Evolutionary conservation across 2,329 filamentous ascomycete species (phyloP).

Genomic region (Graphilbum fragrans): DNA sequence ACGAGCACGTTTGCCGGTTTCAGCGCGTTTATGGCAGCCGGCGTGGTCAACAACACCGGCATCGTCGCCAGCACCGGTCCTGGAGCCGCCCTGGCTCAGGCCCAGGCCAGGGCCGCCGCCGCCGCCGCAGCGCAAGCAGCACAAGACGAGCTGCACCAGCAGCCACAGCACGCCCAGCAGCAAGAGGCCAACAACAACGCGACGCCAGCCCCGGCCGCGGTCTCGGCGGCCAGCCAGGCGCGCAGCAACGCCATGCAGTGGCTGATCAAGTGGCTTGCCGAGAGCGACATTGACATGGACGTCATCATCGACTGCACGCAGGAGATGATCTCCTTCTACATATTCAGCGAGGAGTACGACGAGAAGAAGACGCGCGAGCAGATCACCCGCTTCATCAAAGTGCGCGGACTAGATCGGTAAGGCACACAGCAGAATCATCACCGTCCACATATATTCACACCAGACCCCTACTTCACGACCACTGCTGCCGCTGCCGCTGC

Average conservation of each 20-base stretch:
- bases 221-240: constrained; percentile 5
- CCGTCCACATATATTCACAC: not conserved
- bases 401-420: constrained; percentile 41
- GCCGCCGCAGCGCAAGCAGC: not conserved
- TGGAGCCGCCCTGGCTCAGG: constrained; percentile 6
- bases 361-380: constrained; percentile 47
- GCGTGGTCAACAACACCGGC: not conserved
- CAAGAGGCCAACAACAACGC: not conserved
- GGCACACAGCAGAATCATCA: not conserved
- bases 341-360: constrained; percentile 50
- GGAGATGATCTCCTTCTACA: constrained; percentile 83
- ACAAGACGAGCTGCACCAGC: constrained; percentile 4
- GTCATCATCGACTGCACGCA: constrained; percentile 82
- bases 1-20: constrained; percentile 1
- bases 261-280: constrained; percentile 67
- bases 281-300: constrained; percentile 74
- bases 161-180: constrained; percentile 2
- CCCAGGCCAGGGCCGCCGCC: constrained; percentile 11
- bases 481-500: constrained; percentile 23
- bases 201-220: constrained; percentile 1
- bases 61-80: not conserved
- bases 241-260: constrained; percentile 44
- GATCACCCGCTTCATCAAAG: constrained; percentile 47
- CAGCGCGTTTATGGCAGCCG: not conserved
- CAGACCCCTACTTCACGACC: no score